Evolutionary conservation across 2,329 filamentous ascomycete genomes (phyloP).

Genomic region (Trichoderma sp.): DNA sequence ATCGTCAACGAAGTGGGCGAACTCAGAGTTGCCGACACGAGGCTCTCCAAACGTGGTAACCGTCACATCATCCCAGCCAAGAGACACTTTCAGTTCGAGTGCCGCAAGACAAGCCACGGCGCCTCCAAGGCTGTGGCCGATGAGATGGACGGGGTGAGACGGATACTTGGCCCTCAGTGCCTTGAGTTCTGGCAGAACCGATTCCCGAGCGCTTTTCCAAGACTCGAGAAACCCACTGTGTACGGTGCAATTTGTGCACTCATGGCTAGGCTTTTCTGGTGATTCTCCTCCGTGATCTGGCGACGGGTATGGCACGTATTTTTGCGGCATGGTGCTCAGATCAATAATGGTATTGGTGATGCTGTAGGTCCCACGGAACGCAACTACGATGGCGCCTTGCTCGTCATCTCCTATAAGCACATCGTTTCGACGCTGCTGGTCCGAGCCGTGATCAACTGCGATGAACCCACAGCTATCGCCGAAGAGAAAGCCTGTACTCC

Average conservation of each 20-base stretch:
- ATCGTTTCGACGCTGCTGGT: constrained; percentile 24
- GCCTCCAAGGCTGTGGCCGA: constrained; percentile 90
- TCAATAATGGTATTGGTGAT: constrained; percentile 89
- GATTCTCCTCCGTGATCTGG: constrained; percentile 41
- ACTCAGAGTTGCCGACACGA: constrained; percentile 55
- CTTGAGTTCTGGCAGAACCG: constrained; percentile 66
- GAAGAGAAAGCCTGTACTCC: constrained; percentile 84
- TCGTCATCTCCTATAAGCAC: not conserved
- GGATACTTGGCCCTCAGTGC: constrained; percentile 60
- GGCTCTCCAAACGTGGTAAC: constrained; percentile 96
- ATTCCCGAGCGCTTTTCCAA: constrained; percentile 71
- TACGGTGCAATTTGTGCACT: constrained; percentile 84
- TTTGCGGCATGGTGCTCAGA: constrained; percentile 82
- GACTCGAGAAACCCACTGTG: constrained; percentile 86
- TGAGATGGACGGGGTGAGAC: constrained; percentile 69
- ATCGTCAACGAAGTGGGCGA: constrained; percentile 54
- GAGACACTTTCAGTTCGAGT: constrained; percentile 68
- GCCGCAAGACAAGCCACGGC: constrained; percentile 86
- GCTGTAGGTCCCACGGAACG: constrained; percentile 93
- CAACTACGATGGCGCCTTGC: constrained; percentile 64
- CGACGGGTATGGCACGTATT: constrained; percentile 82
- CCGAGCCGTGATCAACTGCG: constrained; percentile 66
- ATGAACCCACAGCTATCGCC: constrained; percentile 94
- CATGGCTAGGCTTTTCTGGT: constrained; percentile 42
- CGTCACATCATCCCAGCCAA: constrained; percentile 70